Conservation (phyloP, 331 rosid species). For the Cucumis variabilis region DNA sequence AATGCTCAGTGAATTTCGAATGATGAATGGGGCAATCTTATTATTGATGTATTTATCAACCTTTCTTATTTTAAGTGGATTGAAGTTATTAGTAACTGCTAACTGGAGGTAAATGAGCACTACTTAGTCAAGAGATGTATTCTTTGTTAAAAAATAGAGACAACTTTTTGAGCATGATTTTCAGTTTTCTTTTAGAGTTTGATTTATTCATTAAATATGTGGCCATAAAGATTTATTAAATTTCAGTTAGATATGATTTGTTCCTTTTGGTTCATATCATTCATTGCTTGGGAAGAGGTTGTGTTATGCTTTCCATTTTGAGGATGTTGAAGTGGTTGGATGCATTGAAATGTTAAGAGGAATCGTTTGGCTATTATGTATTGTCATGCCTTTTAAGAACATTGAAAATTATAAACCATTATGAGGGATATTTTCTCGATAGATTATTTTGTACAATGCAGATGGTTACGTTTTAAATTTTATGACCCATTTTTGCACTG, state of each 20-base stretch:
- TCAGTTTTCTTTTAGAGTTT: neutral
- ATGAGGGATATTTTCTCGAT: neutral
- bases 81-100: too few species aligned
- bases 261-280: slow-evolving; percentile 5
- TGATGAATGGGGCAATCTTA: neutral
- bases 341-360: slow-evolving; percentile 1
- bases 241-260: slow-evolving; percentile 17
- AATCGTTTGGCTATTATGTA: neutral
- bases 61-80: neutral
- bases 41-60: neutral
- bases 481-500: slow-evolving; percentile 1
- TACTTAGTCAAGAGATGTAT: too few species aligned
- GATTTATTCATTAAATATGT: neutral
- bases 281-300: neutral
- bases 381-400: neutral
- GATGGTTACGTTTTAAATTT: neutral
- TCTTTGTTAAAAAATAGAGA: too few species aligned
- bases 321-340: slow-evolving; percentile 6
- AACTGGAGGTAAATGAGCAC: too few species aligned
- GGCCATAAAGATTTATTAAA: neutral
- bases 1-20: neutral
- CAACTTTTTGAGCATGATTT: neutral
- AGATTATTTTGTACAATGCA: neutral
- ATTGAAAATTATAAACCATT: neutral
- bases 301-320: neutral